These are phyloP conservation scores for Ascochyta viciae-villosae DNA, from an alignment of 2,329 filamentous ascomycete genomes.

Conservation along the genomic window DNA sequence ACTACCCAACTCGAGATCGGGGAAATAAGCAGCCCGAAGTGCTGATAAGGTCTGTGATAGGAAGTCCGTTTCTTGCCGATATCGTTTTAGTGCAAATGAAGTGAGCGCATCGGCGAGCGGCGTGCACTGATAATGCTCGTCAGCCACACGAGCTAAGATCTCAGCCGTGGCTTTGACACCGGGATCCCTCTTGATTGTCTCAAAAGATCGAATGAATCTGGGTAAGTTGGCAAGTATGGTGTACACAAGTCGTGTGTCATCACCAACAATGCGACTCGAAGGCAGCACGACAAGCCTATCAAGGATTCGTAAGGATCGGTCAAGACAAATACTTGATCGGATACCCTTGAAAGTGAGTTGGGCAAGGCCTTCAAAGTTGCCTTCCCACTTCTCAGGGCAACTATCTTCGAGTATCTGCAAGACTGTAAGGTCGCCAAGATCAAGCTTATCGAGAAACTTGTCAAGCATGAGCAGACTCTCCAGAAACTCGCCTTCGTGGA, in stretches of 20 bases:
- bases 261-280: conserved; percentile 80
- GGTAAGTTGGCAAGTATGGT: conserved; percentile 91
- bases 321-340: conserved; percentile 82
- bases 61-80: conserved; percentile 76
- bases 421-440: conserved; percentile 74
- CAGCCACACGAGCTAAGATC: conserved; percentile 74
- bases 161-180: conserved; percentile 66
- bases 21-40: conserved; percentile 79
- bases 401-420: conserved; percentile 76
- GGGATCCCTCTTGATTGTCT: conserved; percentile 64
- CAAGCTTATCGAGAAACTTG: conserved; percentile 81
- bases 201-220: conserved; percentile 80
- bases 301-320: conserved; percentile 77
- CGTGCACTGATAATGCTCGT: conserved; percentile 73
- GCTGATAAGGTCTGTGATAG: conserved; percentile 75
- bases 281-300: conserved; percentile 81
- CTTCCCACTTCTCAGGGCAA: conserved; percentile 87
- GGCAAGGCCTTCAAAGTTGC: conserved; percentile 84
- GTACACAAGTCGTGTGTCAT: conserved; percentile 82
- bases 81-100: conserved; percentile 72
- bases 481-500: conserved; percentile 93
- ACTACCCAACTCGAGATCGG: conserved; percentile 81
- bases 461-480: conserved; percentile 93
- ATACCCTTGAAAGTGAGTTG: conserved; percentile 89
- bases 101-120: conserved; percentile 73